Evolutionary conservation across 2,329 filamentous ascomycete species (phyloP).

Genomic region (Fusarium verticillioides): DNA sequence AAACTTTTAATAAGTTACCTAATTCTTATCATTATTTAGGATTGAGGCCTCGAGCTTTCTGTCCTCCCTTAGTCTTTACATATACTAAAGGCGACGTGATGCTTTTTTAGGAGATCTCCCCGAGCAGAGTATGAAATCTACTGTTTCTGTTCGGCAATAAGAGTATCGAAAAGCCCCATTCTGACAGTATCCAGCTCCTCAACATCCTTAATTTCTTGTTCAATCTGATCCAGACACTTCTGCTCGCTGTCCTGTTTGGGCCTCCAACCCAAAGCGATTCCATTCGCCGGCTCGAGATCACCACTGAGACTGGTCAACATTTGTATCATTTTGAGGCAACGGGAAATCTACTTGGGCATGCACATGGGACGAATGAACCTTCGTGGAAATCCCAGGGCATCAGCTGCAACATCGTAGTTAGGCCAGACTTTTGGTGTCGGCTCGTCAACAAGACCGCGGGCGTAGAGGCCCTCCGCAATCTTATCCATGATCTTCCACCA

Average conservation of each 20-base stretch:
- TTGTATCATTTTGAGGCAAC: fast-evolving
- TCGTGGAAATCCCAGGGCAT: conserved; percentile 46
- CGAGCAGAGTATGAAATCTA: neutral
- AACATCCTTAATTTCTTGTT: conserved; percentile 21
- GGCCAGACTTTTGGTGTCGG: conserved; percentile 45
- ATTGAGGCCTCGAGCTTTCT: neutral
- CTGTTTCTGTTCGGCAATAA: neutral
- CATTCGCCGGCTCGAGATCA: conserved; percentile 1
- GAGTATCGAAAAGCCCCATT: conserved; percentile 17
- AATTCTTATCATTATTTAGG: neutral
- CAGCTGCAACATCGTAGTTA: conserved; percentile 46
- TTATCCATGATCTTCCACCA: conserved; percentile 48
- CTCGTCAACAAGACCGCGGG: conserved; percentile 45
- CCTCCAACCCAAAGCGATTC: conserved; percentile 20
- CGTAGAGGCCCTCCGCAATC: conserved; percentile 43
- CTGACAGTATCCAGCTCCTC: conserved; percentile 27
- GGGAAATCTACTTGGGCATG: conserved; percentile 10
- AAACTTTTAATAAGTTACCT: fast-evolving
- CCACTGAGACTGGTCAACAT: conserved; percentile 7
- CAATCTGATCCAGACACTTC: conserved; percentile 4
- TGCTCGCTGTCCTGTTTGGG: conserved; percentile 17
- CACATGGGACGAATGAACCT: conserved; percentile 19
- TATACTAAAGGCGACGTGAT: no score
- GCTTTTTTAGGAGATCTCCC: fast-evolving
- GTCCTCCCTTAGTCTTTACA: neutral